Base-by-base conservation (phyloP, 257 asterid genomes). In the Nyctanthes arbortristis region DNA sequence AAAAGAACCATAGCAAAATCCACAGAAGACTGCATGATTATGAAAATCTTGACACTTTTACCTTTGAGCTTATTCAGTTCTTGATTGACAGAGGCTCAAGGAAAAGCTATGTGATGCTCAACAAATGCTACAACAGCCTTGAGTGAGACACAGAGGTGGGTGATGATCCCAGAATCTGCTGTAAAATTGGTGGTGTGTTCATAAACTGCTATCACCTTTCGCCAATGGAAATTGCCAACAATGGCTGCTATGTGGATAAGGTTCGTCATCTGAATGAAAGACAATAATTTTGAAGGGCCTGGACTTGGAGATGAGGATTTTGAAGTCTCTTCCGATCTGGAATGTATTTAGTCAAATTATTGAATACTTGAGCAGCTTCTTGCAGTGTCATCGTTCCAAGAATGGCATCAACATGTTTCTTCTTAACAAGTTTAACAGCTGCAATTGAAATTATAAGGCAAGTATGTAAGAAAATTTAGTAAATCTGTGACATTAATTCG, bases 141-240 rank as follows among this genome's bases (percentile, higher is more conserved):
- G 5, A 86, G 66, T 2, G 90, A 80, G 47, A 77, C 79, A 1
- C 86, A 86, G 77, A 86, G 81, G 36, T 30, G 75, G 54, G 82
- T 65, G 58, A 81, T 63, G 32, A 80, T 79, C 9, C 57, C 45
- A 1, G 67, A 62, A 43, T 74, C 80, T 3, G 68, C 60, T 22
- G 90, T 72, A 59, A 75, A 77, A 32, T 64, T 56, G 63, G 54
- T 49, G 70, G 65, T 65, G 4, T 63, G 72, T 69, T 87, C 86
- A 63, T 81, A 76, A n/a, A 88, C 58, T 0, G 81, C 59, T 30
- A 79, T 74, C 64, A 83, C 80, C 47, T 81, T 82, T 65, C 77
- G 64, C 93, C 93, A 88, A 45, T 57, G 40, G 81, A 81, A 88
- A 69, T 68, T 84, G 55, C 73, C 77, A 49, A 82, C 59, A 16